These are phyloP conservation scores for Beta macrorhiza DNA, from an alignment of 179 eudicot species.

Conservation along the genomic window DNA sequence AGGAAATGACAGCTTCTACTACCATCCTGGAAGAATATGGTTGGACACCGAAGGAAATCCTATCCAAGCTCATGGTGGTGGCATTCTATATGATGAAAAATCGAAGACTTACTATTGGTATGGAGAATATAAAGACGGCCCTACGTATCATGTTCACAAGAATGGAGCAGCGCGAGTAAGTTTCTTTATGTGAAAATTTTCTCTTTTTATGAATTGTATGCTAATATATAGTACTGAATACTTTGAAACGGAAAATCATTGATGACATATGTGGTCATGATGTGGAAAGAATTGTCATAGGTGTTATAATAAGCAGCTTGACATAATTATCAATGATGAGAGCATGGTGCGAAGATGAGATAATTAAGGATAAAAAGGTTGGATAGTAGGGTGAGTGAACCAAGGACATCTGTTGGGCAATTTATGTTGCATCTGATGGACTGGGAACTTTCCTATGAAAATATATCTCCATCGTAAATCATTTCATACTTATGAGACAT, in stretches of 20 bases:
- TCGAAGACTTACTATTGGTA: slow-evolving; percentile 80
- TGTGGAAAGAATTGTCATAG: background rate
- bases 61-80: slow-evolving; percentile 99
- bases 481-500: background rate
- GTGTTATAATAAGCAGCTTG: background rate
- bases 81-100: slow-evolving; percentile 67
- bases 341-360: background rate
- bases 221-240: background rate
- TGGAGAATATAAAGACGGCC: slow-evolving; percentile 96
- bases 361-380: background rate
- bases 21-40: slow-evolving; percentile 91
- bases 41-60: slow-evolving; percentile 93
- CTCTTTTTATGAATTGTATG: background rate
- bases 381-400: background rate
- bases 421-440: slow-evolving; percentile 3
- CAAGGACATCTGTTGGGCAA: background rate
- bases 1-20: slow-evolving; percentile 60
- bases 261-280: background rate
- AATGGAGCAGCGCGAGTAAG: slow-evolving; percentile 88
- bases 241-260: background rate
- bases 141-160: slow-evolving; percentile 82
- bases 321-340: background rate
- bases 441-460: background rate
- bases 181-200: slow-evolving; percentile 5
- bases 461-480: background rate